Evolutionary conservation across 306 rosid species (phyloP).

Genomic region (Elaeagnus macrophylla): DNA sequence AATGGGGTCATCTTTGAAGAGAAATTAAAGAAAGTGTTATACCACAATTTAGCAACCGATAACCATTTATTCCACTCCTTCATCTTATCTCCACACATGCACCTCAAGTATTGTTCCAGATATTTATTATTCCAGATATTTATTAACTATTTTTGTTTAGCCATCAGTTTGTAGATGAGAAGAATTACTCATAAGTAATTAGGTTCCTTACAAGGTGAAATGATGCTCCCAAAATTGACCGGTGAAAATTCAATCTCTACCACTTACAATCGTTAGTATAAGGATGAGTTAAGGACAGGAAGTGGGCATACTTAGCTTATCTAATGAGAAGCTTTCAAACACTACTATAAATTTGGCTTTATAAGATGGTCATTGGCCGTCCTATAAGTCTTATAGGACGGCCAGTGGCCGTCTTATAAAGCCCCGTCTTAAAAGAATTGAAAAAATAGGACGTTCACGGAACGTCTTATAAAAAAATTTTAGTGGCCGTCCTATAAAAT

Average conservation of each 20-base stretch:
- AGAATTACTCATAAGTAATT: neutral
- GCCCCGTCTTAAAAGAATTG: too few relatives aligned
- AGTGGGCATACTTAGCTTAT: neutral
- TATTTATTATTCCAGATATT: too few relatives aligned
- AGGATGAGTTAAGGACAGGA: neutral
- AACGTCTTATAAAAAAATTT: too few relatives aligned
- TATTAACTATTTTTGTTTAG: neutral
- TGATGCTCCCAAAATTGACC: neutral
- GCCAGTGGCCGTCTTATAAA: too few relatives aligned
- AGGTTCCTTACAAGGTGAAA: neutral
- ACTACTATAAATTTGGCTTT: too few relatives aligned
- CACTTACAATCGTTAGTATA: neutral
- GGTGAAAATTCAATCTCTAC: neutral
- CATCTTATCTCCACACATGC: neutral
- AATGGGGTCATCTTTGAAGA: neutral
- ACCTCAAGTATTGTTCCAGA: neutral
- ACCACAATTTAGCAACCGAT: neutral
- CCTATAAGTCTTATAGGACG: too few relatives aligned
- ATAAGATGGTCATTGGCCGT: too few relatives aligned
- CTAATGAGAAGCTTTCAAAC: too few relatives aligned
- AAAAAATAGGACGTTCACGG: too few relatives aligned
- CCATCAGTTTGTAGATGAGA: slow-evolving; percentile 1
- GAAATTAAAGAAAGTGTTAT: neutral
- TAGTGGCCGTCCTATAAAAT: too few relatives aligned
- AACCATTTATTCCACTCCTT: neutral